Percentiles rank a stretch among this genome's conserved stretches.
Evolutionary conservation across 1,139 yeast genomes (phyloP).

Genomic region (Blastobotrys raffinosifermentans): DNA sequence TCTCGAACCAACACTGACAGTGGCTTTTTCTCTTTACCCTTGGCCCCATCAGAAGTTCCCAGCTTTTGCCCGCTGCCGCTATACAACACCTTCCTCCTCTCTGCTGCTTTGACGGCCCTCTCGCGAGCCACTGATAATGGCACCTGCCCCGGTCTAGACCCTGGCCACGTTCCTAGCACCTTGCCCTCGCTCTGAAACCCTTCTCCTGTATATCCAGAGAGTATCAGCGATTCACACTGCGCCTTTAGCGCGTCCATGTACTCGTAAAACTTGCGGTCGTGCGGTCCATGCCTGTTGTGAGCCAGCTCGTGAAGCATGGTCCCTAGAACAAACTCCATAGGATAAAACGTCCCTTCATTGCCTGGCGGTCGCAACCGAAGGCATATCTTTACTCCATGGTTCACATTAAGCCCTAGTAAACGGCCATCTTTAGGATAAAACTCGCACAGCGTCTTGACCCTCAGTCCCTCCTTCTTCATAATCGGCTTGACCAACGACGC

Average conservation of each 20-base stretch:
- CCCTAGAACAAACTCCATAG: constrained; percentile 64
- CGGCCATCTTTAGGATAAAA: constrained; percentile 70
- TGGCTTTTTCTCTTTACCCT: constrained; percentile 17
- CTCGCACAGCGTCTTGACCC: constrained; percentile 68
- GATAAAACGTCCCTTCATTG: constrained; percentile 53
- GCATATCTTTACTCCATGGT: constrained; percentile 70
- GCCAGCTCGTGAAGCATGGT: constrained; percentile 86
- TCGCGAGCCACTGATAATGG: too few species aligned
- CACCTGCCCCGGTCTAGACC: background rate
- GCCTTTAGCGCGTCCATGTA: constrained; percentile 55
- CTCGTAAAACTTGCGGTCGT: constrained; percentile 64
- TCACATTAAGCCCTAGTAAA: constrained; percentile 80
- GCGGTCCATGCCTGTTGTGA: constrained; percentile 77
- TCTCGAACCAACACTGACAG: constrained; percentile 48
- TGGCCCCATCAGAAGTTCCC: constrained; percentile 22
- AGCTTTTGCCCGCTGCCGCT: constrained; percentile 22
- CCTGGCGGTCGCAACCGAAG: constrained; percentile 60
- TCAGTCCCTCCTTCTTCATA: constrained; percentile 61
- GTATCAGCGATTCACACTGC: constrained; percentile 52
- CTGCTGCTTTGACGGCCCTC: constrained; percentile 3
- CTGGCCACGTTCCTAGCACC: constrained; percentile 28
- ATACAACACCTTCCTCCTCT: constrained; percentile 18
- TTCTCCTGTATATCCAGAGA: constrained; percentile 38
- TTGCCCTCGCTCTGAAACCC: constrained; percentile 48
- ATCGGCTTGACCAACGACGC: constrained; percentile 47